A percentile compares a stretch with the other conserved stretches of the same genome.
Conservation (phyloP, 768 basidiomycete genomes). For the Porphyrellus cyaneotinctus region DNA sequence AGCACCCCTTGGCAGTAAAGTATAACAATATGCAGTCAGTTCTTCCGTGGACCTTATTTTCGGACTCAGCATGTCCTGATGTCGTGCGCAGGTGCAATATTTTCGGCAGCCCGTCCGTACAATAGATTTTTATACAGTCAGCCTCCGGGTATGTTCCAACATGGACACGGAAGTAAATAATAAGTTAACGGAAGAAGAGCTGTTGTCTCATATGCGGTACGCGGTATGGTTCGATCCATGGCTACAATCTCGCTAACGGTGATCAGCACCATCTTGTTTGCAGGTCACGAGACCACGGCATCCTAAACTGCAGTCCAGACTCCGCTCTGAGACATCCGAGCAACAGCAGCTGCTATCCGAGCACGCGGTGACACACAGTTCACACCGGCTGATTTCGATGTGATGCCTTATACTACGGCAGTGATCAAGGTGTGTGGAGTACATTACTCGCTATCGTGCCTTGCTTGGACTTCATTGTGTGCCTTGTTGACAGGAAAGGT, state of each 20-base stretch:
- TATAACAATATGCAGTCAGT: slow-evolving; percentile 16
- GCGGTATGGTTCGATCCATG: not conserved
- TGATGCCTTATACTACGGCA: slow-evolving; percentile 44
- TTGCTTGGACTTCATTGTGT: slow-evolving; percentile 16
- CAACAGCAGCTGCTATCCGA: slow-evolving; percentile 3
- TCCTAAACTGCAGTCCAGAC: slow-evolving; percentile 52
- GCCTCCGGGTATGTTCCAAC: slow-evolving; percentile 19
- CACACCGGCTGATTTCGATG: slow-evolving; percentile 43
- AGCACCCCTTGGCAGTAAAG: slow-evolving; percentile 7
- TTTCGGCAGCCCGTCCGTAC: slow-evolving; percentile 16
- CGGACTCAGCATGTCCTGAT: not conserved
- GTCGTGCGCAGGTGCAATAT: slow-evolving; percentile 1
- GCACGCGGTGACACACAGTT: slow-evolving; percentile 12
- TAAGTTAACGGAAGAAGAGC: slow-evolving; percentile 20
- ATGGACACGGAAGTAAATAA: slow-evolving; percentile 25
- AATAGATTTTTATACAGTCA: slow-evolving; percentile 16
- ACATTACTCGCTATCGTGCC: slow-evolving; percentile 12
- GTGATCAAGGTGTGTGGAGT: slow-evolving; percentile 28
- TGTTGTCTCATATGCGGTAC: slow-evolving; percentile 2
- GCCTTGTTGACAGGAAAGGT: slow-evolving; percentile 36
- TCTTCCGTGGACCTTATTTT: not conserved
- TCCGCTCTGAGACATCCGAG: slow-evolving; percentile 40
- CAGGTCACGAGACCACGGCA: slow-evolving; percentile 60
- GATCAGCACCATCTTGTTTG: not conserved
- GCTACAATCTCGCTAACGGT: not conserved